Evolutionary conservation across 495 filamentous ascomycete genomes (phyloP).

Genomic region (Ascobolus immersus): DNA sequence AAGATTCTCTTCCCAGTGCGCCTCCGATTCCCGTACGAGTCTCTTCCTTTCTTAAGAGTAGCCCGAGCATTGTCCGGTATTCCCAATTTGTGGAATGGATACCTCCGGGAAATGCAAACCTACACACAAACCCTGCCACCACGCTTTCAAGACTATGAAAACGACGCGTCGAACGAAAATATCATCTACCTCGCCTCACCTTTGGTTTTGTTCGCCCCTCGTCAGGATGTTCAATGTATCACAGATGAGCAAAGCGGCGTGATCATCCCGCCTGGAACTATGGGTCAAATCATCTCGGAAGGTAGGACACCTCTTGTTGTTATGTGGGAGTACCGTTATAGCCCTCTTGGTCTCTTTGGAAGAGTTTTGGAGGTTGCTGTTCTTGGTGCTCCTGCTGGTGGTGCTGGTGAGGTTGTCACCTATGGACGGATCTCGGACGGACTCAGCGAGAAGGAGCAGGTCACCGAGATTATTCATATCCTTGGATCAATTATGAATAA

Average conservation of each 20-base stretch:
- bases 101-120: slow-evolving; percentile 34
- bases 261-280: slow-evolving; percentile 33
- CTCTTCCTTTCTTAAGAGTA: slow-evolving; percentile 48
- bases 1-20: slow-evolving; percentile 23
- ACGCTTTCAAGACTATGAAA: slow-evolving; percentile 41
- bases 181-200: slow-evolving; percentile 27
- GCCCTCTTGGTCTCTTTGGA: slow-evolving; percentile 50
- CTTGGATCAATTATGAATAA: slow-evolving; percentile 29
- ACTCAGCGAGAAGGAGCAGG: slow-evolving; percentile 23
- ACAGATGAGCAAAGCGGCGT: slow-evolving; percentile 19
- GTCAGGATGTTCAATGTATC: neutral
- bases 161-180: slow-evolving; percentile 66
- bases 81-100: too few species aligned
- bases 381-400: slow-evolving; percentile 16
- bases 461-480: slow-evolving; percentile 37
- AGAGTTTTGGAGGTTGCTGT: slow-evolving; percentile 35
- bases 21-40: slow-evolving; percentile 66
- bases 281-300: slow-evolving; percentile 44
- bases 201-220: slow-evolving; percentile 27
- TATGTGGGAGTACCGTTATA: slow-evolving; percentile 46
- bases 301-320: slow-evolving; percentile 30
- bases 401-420: neutral
- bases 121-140: slow-evolving; percentile 48
- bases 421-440: slow-evolving; percentile 11
- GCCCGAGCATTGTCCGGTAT: slow-evolving; percentile 35